Evolutionary conservation across 2,329 filamentous ascomycete genomes (phyloP).

Genomic region (Arthrinium phaeospermum): DNA sequence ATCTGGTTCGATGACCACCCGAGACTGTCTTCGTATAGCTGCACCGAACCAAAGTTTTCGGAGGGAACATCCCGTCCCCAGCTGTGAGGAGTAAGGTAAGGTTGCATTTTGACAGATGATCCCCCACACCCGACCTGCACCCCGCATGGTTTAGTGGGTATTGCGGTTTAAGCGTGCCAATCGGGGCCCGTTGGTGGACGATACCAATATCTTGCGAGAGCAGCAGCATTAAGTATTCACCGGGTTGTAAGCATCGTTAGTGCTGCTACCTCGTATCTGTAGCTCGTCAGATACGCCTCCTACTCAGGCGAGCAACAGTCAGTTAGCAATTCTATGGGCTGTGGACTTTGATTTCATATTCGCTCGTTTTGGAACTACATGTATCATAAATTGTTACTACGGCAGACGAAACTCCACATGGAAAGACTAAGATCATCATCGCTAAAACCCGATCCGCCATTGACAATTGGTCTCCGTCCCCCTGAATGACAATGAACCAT

Average conservation of each 20-base stretch:
- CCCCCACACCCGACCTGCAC: neutral
- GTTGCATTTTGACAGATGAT: neutral
- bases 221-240: neutral
- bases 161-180: neutral
- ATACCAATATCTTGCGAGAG: neutral
- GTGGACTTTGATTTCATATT: too few species aligned
- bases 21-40: neutral
- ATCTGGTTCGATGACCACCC: neutral
- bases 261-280: neutral
- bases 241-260: neutral
- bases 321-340: neutral
- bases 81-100: neutral
- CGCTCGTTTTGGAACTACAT: too few species aligned
- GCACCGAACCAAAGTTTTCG: neutral
- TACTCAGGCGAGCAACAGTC: neutral
- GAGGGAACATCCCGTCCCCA: neutral
- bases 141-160: neutral
- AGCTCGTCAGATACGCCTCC: neutral
- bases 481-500: too few species aligned
- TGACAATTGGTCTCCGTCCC: too few species aligned
- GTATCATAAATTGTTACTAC: too few species aligned
- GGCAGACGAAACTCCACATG: too few species aligned
- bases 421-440: too few species aligned
- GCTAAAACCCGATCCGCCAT: too few species aligned
- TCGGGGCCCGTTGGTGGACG: neutral